Evolutionary conservation across 1,284 basidiomycete species (phyloP).

Genomic region (Naganishia liquefaciens): DNA sequence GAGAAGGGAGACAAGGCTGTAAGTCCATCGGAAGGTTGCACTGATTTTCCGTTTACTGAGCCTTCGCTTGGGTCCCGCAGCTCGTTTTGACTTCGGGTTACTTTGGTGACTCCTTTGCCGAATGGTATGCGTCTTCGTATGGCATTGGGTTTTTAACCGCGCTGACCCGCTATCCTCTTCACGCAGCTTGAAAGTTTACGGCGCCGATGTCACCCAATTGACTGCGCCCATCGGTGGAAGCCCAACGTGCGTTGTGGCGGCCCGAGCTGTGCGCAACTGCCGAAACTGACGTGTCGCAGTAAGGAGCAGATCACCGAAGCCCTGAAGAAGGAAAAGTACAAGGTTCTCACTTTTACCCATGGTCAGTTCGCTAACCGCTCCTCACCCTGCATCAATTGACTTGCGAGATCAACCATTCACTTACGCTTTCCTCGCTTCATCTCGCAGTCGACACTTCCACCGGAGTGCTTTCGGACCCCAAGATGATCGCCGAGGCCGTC

Average conservation of each 20-base stretch:
- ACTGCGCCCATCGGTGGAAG: slow-evolving; percentile 78
- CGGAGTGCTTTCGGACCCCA: slow-evolving; percentile 84
- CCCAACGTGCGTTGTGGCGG: slow-evolving; percentile 56
- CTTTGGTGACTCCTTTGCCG: slow-evolving; percentile 81
- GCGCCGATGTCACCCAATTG: slow-evolving; percentile 84
- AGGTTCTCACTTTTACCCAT: slow-evolving; percentile 89
- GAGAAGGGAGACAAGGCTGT: slow-evolving; percentile 76
- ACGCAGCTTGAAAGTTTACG: slow-evolving; percentile 77
- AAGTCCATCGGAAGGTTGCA: slow-evolving; percentile 27
- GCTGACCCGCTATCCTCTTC: not conserved
- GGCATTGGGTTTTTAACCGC: not conserved
- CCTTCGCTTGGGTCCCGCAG: slow-evolving; percentile 29
- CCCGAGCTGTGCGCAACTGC: not conserved
- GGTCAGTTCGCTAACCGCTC: slow-evolving; percentile 55
- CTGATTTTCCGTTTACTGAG: not conserved
- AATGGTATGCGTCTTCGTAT: slow-evolving; percentile 62
- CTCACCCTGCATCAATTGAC: not conserved
- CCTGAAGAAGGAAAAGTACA: slow-evolving; percentile 80
- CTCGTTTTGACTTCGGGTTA: slow-evolving; percentile 70
- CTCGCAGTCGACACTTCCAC: slow-evolving; percentile 72
- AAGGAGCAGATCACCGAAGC: slow-evolving; percentile 58
- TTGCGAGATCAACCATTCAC: not conserved
- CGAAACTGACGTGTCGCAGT: slow-evolving; percentile 30
- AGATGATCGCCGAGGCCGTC: slow-evolving; percentile 74
- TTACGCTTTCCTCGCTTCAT: not conserved